Evolutionary conservation across 495 filamentous ascomycete genomes (phyloP), one percentile per base, ranked within the genome.

Genomic region (Thermochaetoides thermophila): DNA sequence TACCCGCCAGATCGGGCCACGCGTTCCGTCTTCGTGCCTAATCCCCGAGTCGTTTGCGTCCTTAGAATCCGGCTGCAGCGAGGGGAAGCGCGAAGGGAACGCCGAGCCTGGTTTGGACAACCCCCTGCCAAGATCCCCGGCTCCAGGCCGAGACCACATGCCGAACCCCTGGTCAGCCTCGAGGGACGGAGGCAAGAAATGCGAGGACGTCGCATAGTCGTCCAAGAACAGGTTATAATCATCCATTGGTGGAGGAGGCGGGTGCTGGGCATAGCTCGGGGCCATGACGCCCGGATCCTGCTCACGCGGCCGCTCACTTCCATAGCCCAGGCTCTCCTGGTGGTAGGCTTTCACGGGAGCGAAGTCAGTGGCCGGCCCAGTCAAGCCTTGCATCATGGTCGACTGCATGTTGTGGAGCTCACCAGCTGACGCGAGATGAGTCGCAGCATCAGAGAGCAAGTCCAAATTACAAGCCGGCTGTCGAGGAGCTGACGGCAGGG

Each of bases 41-140:
- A 50, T 36, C 1, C 45, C 40, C 12, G 52, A 43, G 20, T 74
- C 71, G 18, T 67, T 58, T 4, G 68, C 59, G 43, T 77, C 69
- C 35, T 73, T 65, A 15, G 61, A 60, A 34, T 81, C 75, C 13
- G 76, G 76, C 43, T 73, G 70, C 24, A 81, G 50, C 5, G 76
- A 82, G 1, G 75, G 74, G 27, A 80, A 65, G 25, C 78, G 63
- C 2, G 76, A 82, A 0, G 76, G 74, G 38, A 80, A 77, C 29
- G 74, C 69, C 7, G 73, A 78, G 13, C 73, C 64, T 1, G 74
- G 57, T 33, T 67, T 66, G 7, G 61, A 63, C 5, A 55, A 41
- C 3, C 55, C 58, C 11, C 57, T 50, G 27, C 53, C 55, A 8
- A 61, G 39, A 7, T 64, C 61, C 11, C 8, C 31, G 22, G 36